Evolutionary conservation across 805 yeast species (phyloP), one percentile per base, ranked within the genome.

Genomic region (Candida silvicultrix): DNA sequence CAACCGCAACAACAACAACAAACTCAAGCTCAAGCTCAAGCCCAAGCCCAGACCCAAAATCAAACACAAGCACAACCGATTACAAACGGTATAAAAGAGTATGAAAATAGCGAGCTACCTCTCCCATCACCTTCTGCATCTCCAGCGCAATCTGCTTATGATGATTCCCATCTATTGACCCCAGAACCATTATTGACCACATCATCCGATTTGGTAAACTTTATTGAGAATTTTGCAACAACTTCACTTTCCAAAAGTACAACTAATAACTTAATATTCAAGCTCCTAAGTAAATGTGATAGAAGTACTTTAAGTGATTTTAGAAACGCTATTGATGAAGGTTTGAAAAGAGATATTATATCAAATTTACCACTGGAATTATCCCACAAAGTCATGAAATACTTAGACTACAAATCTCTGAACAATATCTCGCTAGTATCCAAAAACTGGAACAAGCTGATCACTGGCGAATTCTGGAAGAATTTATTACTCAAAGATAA

Each of bases 321-420:
- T 44, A 71, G 75, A 28, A 71, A 74, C 14, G 55, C 74, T 2
- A 68, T 87, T 14, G 73, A 73, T 25, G 62, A 66, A 7, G 74
- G 80, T 11, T 72, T 94, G 57, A 77, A 80, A 53, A 77, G 92
- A 57, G 98, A 94, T 57, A 65, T 94, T 37, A 62, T 92, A 10
- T 60, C 80, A 12, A 66, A 75, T 41, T 66, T 94, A 28, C 99
- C 99, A 0, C 57, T 77, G 0, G 98, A 94, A 59, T 70, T 94
- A 11, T 66, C 87, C 2, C 69, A 77, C 52, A 75, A 79, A 40
- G 80, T 94, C 10, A 68, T 94, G 44, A 66, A 75, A 3, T 74
- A 78, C 47, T 69, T 92, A 47, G 90, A 87, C 57, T 74, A 76
- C 51, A 58, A 68, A 39, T 78, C 90, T 3, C 70, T 94, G 21